phyloP scores from a whole-genome alignment of 768 basidiomycete species.

The Piloderma croceum region DNA sequence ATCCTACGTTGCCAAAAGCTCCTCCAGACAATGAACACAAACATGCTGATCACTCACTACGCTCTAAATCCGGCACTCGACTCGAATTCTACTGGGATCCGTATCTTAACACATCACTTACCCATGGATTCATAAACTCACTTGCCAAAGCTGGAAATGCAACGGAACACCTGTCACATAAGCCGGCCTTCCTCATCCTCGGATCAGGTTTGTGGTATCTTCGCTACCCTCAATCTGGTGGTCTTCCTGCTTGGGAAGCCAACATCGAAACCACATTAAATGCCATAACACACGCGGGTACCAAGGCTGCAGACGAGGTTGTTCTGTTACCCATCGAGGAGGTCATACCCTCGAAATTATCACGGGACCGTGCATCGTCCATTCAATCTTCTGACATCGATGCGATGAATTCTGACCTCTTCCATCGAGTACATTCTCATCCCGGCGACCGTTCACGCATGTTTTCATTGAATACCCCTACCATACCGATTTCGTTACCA shows the following conservation, averaged over 20 bases:
- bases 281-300: slow-evolving; percentile 31
- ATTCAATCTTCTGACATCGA: slow-evolving; percentile 79
- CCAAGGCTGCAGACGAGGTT: slow-evolving; percentile 60
- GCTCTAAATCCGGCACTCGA: slow-evolving; percentile 39
- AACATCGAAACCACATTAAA: slow-evolving; percentile 65
- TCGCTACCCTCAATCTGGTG: slow-evolving; percentile 69
- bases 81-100: slow-evolving; percentile 82
- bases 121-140: slow-evolving; percentile 40
- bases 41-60: slow-evolving; percentile 58
- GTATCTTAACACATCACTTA: slow-evolving; percentile 67
- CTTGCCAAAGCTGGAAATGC: slow-evolving; percentile 8
- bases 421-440: slow-evolving; percentile 53
- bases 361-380: slow-evolving; percentile 53
- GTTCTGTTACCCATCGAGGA: slow-evolving; percentile 77
- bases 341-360: slow-evolving; percentile 60
- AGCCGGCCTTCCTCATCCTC: slow-evolving; percentile 68
- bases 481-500: slow-evolving; percentile 52
- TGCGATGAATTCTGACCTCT: slow-evolving; percentile 85
- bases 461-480: slow-evolving; percentile 16
- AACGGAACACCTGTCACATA: slow-evolving; percentile 10
- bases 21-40: slow-evolving; percentile 55
- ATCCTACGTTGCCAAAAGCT: slow-evolving; percentile 46
- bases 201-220: slow-evolving; percentile 91
- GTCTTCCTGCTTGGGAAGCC: slow-evolving; percentile 71
- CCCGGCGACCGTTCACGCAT: slow-evolving; percentile 21